These are phyloP conservation scores for Fusarium ambrosium DNA, from an alignment of 2,329 filamentous ascomycete genomes.

Conservation along the genomic window DNA sequence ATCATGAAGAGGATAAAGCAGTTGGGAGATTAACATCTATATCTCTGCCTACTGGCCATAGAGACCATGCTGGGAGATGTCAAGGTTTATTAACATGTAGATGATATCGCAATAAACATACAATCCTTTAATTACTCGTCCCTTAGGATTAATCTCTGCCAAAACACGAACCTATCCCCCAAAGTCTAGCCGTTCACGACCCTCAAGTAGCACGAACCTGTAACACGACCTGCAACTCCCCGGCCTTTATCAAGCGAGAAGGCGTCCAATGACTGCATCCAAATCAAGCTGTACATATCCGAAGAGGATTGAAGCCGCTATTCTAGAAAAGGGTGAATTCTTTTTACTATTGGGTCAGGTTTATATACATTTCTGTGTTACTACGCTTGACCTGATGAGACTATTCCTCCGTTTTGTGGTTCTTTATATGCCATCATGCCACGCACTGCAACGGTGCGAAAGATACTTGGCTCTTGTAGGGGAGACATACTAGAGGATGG, in stretches of 20 bases:
- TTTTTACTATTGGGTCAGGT: background rate
- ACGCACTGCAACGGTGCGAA: background rate
- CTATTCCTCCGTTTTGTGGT: background rate
- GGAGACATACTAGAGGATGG: background rate
- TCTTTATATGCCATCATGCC: background rate
- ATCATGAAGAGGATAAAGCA: background rate
- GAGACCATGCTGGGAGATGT: background rate
- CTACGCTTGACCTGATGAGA: constrained; percentile 6
- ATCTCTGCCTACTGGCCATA: background rate
- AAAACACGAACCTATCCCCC: no score
- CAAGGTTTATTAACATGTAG: background rate
- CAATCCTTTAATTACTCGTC: background rate
- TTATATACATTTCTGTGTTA: background rate
- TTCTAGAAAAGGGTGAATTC: background rate
- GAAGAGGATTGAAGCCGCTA: background rate
- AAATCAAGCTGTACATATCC: background rate
- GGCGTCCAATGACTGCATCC: constrained; percentile 13
- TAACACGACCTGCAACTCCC: constrained; percentile 37
- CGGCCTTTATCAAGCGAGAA: constrained; percentile 42
- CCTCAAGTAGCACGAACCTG: constrained; percentile 26
- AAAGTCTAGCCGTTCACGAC: background rate
- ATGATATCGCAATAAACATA: background rate
- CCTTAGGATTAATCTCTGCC: background rate
- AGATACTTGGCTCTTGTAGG: background rate
- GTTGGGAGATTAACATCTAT: background rate